Conservation (phyloP, 2,329 filamentous ascomycete species). For the Sarocladiaceae sp. region DNA sequence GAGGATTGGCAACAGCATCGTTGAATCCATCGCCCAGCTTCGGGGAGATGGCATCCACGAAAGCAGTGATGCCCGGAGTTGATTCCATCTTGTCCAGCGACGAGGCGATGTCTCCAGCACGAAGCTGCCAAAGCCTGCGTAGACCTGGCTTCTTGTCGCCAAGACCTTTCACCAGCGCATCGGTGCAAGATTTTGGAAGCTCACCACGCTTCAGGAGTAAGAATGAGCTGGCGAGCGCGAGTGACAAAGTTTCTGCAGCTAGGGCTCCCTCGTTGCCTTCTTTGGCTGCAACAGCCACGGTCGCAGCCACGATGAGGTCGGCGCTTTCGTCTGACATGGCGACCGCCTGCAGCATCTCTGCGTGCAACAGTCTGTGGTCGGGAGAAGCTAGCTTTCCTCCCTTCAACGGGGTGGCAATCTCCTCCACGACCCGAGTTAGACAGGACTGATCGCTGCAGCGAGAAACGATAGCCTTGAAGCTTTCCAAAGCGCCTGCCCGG, state of each 20-base stretch:
- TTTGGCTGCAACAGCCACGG: constrained; percentile 67
- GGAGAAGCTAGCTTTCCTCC: constrained; percentile 75
- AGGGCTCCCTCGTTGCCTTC: constrained; percentile 86
- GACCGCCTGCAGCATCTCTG: constrained; percentile 68
- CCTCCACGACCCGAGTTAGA: constrained; percentile 65
- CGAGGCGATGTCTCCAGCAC: constrained; percentile 65
- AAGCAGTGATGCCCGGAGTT: constrained; percentile 39
- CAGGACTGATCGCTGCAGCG: constrained; percentile 51
- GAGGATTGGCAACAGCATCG: constrained; percentile 71
- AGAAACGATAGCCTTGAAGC: constrained; percentile 64
- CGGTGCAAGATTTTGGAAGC: constrained; percentile 59
- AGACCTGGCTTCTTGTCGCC: constrained; percentile 76
- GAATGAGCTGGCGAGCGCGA: constrained; percentile 59
- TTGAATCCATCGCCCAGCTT: constrained; percentile 64
- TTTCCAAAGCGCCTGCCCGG: constrained; percentile 66
- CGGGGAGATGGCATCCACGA: constrained; percentile 46
- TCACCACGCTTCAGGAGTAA: constrained; percentile 55
- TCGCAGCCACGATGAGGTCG: constrained; percentile 56
- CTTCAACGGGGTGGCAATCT: constrained; percentile 74
- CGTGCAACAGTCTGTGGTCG: constrained; percentile 78
- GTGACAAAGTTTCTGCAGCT: constrained; percentile 64
- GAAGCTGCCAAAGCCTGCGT: constrained; percentile 74
- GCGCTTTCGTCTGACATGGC: constrained; percentile 56
- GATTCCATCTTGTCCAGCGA: constrained; percentile 38
- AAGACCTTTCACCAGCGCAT: constrained; percentile 73